Percentiles rank a stretch among this genome's conserved stretches.
Evolutionary conservation across 805 yeast genomes (phyloP).

Genomic region (Wickerhamiella allomyrinae): DNA sequence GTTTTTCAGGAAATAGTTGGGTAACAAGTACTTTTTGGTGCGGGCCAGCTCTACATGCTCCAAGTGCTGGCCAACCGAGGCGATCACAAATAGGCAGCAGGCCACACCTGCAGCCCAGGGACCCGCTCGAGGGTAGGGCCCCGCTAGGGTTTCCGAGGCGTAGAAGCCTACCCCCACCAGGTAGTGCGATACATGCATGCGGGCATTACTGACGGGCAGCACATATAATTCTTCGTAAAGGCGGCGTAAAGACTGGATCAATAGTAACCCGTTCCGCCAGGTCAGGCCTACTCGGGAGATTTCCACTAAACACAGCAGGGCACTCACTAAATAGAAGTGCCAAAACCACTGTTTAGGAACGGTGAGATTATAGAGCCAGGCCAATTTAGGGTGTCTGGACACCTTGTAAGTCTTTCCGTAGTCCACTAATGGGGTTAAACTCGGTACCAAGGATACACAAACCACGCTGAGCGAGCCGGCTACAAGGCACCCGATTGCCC

Average conservation of each 20-base stretch:
- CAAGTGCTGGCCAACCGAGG: constrained; percentile 33
- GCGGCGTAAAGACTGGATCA: constrained; percentile 38
- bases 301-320: constrained; percentile 1
- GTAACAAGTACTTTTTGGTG: constrained; percentile 40
- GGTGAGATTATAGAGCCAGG: constrained; percentile 10
- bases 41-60: constrained; percentile 37
- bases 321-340: constrained; percentile 22
- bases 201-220: constrained; percentile 29
- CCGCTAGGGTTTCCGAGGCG: constrained; percentile 8
- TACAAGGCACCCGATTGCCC: background rate
- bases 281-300: background rate
- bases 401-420: constrained; percentile 21
- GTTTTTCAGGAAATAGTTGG: constrained; percentile 27
- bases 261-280: constrained; percentile 9
- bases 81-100: constrained; percentile 21
- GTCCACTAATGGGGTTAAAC: constrained; percentile 14
- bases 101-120: constrained; percentile 4
- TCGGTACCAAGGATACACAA: background rate
- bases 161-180: constrained; percentile 43
- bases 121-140: background rate
- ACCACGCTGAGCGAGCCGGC: background rate
- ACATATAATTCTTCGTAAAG: constrained; percentile 34
- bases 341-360: constrained; percentile 24
- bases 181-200: constrained; percentile 46
- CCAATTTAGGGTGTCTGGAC: background rate